Conservation (phyloP, 1,139 yeast species). For the Magnusiomyces paraingens region DNA sequence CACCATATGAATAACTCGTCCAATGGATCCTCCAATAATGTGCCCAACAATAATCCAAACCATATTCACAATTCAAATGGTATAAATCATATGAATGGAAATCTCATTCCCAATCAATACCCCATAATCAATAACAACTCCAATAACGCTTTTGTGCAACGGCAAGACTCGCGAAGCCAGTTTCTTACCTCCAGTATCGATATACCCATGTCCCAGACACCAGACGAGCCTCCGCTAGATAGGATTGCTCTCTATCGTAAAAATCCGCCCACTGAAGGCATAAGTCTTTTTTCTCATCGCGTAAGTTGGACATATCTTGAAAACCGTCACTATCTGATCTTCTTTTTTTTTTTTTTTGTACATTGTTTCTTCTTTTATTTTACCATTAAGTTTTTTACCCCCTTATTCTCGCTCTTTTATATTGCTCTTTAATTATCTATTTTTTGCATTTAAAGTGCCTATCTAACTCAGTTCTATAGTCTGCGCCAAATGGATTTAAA, state of each 20-base stretch:
- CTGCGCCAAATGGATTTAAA: constrained; percentile 95
- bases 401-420: background rate
- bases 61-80: constrained; percentile 11
- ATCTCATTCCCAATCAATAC: constrained; percentile 5
- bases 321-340: too few species aligned
- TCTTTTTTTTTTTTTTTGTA: background rate
- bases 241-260: constrained; percentile 70
- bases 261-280: constrained; percentile 77
- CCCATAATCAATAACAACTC: background rate
- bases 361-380: background rate
- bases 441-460: background rate
- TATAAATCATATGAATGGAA: constrained; percentile 10
- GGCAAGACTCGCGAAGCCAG: constrained; percentile 8
- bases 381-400: background rate
- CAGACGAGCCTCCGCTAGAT: constrained; percentile 23
- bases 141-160: constrained; percentile 4
- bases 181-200: constrained; percentile 8
- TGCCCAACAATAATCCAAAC: constrained; percentile 8
- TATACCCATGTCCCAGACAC: constrained; percentile 14
- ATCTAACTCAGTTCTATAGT: constrained; percentile 23
- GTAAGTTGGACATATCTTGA: constrained; percentile 10
- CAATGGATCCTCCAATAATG: constrained; percentile 1
- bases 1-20: too few species aligned
- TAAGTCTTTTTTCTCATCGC: constrained; percentile 79
- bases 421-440: background rate